These are phyloP conservation scores for Moesziomyces parantarcticus DNA, from an alignment of 1,284 basidiomycete species.

Conservation along the genomic window DNA sequence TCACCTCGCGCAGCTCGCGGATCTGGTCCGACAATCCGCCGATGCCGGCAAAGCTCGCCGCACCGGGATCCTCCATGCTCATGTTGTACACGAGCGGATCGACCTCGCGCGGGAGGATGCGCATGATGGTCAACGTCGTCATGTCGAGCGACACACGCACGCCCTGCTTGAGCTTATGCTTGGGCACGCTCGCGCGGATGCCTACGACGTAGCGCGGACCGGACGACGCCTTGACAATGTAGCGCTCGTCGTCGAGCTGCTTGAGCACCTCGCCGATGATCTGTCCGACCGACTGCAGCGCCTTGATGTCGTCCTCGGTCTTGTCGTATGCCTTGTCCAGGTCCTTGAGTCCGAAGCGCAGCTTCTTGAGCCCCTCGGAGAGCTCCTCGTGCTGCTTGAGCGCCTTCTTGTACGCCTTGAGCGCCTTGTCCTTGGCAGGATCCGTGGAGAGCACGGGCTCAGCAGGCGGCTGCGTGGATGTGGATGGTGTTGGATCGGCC, in stretches of 20 bases:
- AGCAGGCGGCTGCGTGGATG: conserved; percentile 40
- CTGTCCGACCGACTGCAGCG: conserved; percentile 97
- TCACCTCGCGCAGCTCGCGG: conserved; percentile 94
- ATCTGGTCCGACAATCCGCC: conserved; percentile 97
- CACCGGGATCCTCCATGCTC: conserved; percentile 97
- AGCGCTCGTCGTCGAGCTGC: conserved; percentile 96
- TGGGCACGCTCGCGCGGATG: conserved; percentile 90
- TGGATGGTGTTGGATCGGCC: conserved; percentile 49
- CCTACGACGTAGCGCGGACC: conserved; percentile 99
- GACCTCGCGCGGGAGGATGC: conserved; percentile 92
- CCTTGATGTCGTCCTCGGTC: conserved; percentile 99
- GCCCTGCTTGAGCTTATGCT: conserved; percentile 89
- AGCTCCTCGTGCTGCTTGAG: conserved; percentile 71
- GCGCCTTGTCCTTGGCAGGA: conserved; percentile 62
- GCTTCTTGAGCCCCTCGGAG: conserved; percentile 60
- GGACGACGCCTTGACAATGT: conserved; percentile 98
- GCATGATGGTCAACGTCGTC: conserved; percentile 98
- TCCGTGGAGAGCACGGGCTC: conserved; percentile 45
- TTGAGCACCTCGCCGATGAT: conserved; percentile 99
- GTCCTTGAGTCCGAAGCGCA: conserved; percentile 73
- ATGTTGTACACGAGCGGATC: conserved; percentile 99
- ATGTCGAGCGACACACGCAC: conserved; percentile 98
- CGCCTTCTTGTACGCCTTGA: conserved; percentile 61
- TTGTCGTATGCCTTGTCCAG: conserved; percentile 90
- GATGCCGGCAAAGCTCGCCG: conserved; percentile 94